These are phyloP conservation scores for Backusella tuberculispora DNA, from an alignment of 192 early-diverging fungal genomes.

Conservation along the genomic window DNA sequence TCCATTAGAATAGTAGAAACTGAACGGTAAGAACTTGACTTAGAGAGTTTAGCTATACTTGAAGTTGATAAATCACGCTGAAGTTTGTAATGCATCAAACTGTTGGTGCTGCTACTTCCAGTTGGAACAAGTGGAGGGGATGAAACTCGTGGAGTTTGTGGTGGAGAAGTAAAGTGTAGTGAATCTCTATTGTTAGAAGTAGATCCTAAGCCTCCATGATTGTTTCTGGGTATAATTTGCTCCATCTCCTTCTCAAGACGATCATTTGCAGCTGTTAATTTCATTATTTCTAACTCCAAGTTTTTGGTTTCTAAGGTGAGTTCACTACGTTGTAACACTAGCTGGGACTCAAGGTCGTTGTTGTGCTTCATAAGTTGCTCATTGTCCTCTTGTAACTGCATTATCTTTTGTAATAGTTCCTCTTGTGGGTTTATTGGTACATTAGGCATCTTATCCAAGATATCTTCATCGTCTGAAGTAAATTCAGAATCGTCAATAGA, in stretches of 20 bases:
- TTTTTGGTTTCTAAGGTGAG: conserved; percentile 33
- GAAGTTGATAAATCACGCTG: conserved; percentile 26
- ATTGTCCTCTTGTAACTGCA: conserved; percentile 34
- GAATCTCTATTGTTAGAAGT: neutral
- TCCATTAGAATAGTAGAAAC: conserved; percentile 1
- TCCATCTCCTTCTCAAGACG: conserved; percentile 45
- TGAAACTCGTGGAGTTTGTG: conserved; percentile 24
- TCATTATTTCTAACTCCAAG: conserved; percentile 36
- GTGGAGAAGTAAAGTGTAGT: conserved; percentile 25
- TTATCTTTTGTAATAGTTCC: conserved; percentile 27
- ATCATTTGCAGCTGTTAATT: conserved; percentile 42
- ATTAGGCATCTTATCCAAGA: neutral
- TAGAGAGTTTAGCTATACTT: conserved; percentile 18
- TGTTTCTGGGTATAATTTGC: conserved; percentile 38
- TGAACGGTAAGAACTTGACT: conserved; percentile 29
- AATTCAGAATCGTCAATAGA: neutral
- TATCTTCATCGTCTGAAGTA: conserved; percentile 14
- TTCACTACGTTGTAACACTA: conserved; percentile 30
- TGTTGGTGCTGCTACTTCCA: neutral
- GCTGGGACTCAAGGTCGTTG: conserved; percentile 37
- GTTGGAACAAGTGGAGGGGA: conserved; percentile 19
- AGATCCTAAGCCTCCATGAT: neutral
- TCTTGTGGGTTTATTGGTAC: conserved; percentile 7
- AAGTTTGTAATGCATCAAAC: conserved; percentile 20
- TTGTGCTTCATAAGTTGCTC: conserved; percentile 31